A percentile compares a stretch with the other conserved stretches of the same genome.
Conservation (phyloP, 805 yeast species). For the Schizosaccharomyces osmophilus region DNA sequence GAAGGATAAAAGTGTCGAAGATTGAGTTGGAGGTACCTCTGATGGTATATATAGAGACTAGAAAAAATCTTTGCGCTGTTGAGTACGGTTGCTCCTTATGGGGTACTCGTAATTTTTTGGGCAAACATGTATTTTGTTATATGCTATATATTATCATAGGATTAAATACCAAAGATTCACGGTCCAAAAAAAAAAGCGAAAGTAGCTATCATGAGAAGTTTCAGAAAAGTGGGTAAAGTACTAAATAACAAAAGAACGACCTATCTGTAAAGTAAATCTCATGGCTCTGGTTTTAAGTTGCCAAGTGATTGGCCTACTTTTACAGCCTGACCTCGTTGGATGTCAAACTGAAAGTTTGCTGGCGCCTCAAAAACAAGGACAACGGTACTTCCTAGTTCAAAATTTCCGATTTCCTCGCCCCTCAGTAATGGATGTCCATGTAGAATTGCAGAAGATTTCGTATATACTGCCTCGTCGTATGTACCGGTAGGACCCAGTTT, state of each 20-base stretch:
- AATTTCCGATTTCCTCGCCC: constrained; percentile 95
- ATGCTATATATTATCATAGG: background rate
- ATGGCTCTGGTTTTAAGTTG: background rate
- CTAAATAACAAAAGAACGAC: too few relatives aligned
- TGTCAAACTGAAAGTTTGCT: constrained; percentile 39
- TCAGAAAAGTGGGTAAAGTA: background rate
- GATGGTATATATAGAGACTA: background rate
- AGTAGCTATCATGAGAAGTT: too few relatives aligned
- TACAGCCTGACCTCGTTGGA: constrained; percentile 50
- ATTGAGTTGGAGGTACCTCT: background rate
- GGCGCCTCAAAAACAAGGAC: constrained; percentile 95
- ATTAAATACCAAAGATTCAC: background rate
- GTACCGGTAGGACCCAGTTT: background rate
- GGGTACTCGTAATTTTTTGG: background rate
- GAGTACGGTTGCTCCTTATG: constrained; percentile 1
- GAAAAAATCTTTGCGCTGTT: background rate
- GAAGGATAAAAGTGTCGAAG: background rate
- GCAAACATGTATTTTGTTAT: background rate
- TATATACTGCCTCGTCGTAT: constrained; percentile 62
- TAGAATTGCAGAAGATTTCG: constrained; percentile 45
- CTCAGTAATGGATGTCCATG: constrained; percentile 74
- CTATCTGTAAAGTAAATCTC: too few relatives aligned
- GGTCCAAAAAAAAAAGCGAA: too few relatives aligned
- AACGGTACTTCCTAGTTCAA: constrained; percentile 87
- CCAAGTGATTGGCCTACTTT: constrained; percentile 72